Base-by-base conservation (phyloP, 176 grass and related monocot species). In the Oryza meyeriana region DNA sequence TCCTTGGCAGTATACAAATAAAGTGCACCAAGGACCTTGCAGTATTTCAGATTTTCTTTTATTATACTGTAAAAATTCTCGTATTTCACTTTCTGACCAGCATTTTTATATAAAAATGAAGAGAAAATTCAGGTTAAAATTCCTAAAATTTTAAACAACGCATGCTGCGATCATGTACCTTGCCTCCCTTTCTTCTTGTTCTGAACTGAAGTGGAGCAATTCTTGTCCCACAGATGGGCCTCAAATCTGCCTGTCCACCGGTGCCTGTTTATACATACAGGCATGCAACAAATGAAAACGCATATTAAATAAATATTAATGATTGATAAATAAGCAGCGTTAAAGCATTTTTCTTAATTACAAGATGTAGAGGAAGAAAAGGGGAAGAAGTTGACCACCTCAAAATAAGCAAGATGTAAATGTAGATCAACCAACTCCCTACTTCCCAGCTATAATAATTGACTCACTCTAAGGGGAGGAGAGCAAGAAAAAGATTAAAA, bases 121-220 rank as follows among this genome's bases (percentile, higher is more conserved):
- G 31, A 39, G 1, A 18, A 30, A 63, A 8, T n/a, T 27, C 35
- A 59, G 22, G n/a, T 59, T 42, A 12, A 8, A 36, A 35, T 52
- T 44, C 3, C 12, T 25, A 45, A 42, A 81, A 4, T 40, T 25
- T 1, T 61, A 40, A 3, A 17, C 69, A 72, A 44, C 10, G 69
- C 69, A 18, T 47, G 40, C 4, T 17, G 16, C 26, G 25, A 41
- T 0, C 1, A 25, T 10, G 3, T 71, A 99, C 97, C 91, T 99
- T 99, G 97, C 84, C 84, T 95, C 67, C 97, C 97, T 88, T 92
- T 99, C 89, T 94, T 99, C 87, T 99, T 99, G 83, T 88, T 99
- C 4, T 92, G 89, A 62, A 92, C 24, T 17, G 84, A 64, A 74
- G 84, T 87, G 91, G 86, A 88, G 82, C 88, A 99, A 30, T 99